Conservation (phyloP, 345 rosid genomes). For the Anacardium occidentale region DNA sequence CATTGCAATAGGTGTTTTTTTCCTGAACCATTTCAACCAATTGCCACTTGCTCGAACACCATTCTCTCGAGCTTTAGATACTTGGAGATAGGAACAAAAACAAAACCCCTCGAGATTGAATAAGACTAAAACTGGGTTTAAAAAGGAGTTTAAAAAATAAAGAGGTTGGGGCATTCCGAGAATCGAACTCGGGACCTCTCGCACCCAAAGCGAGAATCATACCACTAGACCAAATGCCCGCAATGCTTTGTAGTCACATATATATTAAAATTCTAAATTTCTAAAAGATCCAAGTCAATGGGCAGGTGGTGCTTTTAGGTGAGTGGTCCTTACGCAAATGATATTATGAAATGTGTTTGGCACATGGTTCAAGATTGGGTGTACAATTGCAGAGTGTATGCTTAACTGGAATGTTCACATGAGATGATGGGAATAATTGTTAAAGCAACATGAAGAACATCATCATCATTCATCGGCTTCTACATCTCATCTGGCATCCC, state of each 20-base stretch:
- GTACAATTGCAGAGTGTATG: conserved; percentile 6
- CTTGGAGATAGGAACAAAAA: background rate
- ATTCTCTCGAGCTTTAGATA: conserved; percentile 23
- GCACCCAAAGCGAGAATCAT: conserved; percentile 93
- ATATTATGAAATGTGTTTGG: background rate
- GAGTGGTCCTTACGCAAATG: conserved; percentile 6
- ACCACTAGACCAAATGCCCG: conserved; percentile 88
- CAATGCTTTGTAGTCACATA: no score
- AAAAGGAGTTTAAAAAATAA: no score
- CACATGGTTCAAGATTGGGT: conserved; percentile 20
- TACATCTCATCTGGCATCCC: no score
- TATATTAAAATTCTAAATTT: no score
- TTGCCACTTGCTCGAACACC: conserved; percentile 92
- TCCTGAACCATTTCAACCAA: conserved; percentile 97
- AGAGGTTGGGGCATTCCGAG: conserved; percentile 22
- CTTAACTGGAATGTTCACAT: conserved; percentile 17
- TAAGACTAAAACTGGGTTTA: background rate
- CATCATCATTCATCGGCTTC: background rate
- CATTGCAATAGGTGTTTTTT: conserved; percentile 97
- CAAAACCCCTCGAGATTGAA: background rate
- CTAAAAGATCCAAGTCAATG: background rate
- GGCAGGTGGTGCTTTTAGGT: background rate
- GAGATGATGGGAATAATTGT: conserved; percentile 4
- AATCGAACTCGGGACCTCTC: conserved; percentile 61
- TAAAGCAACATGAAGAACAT: background rate